Percentiles rank a stretch among this genome's conserved stretches.
phyloP scores from a whole-genome alignment of 345 rosid genomes.

The Pistacia atlantica region DNA sequence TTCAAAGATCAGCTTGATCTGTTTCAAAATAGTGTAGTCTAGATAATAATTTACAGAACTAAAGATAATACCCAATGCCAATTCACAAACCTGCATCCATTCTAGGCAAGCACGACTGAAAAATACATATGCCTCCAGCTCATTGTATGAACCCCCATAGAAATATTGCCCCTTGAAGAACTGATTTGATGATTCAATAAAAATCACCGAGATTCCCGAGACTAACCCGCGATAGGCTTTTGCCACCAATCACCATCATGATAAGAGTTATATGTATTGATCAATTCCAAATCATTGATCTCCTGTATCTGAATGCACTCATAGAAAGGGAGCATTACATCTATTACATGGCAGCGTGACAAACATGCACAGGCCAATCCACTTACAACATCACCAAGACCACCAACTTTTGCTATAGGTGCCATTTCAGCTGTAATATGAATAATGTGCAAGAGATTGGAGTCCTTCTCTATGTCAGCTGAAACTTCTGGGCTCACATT shows the following conservation, averaged over 20 bases:
- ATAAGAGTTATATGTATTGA: slow-evolving; percentile 39
- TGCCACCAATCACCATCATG: slow-evolving; percentile 52
- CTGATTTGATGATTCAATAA: slow-evolving; percentile 54
- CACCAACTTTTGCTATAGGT: slow-evolving; percentile 68
- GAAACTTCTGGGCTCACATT: slow-evolving; percentile 29
- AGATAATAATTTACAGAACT: not conserved
- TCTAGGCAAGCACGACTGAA: slow-evolving; percentile 66
- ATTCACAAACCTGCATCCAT: slow-evolving; percentile 59
- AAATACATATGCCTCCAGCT: slow-evolving; percentile 58
- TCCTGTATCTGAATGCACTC: slow-evolving; percentile 46
- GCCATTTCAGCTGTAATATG: slow-evolving; percentile 67
- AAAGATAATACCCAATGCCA: not conserved
- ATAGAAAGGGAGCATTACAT: slow-evolving; percentile 60
- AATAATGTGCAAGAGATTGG: slow-evolving; percentile 40
- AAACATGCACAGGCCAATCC: slow-evolving; percentile 60
- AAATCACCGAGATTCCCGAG: slow-evolving; percentile 45
- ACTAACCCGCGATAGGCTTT: slow-evolving; percentile 50
- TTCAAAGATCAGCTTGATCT: not conserved
- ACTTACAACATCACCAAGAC: slow-evolving; percentile 66
- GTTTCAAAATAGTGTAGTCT: not conserved
- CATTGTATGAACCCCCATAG: slow-evolving; percentile 59
- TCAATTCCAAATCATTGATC: slow-evolving; percentile 36
- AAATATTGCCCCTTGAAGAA: slow-evolving; percentile 53
- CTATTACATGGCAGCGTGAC: slow-evolving; percentile 51
- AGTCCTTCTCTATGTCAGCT: slow-evolving; percentile 39